Percentiles rank a stretch among this genome's conserved stretches.
phyloP scores from a whole-genome alignment of 2,329 filamentous ascomycete genomes.

The Ceratocystis destructans region DNA sequence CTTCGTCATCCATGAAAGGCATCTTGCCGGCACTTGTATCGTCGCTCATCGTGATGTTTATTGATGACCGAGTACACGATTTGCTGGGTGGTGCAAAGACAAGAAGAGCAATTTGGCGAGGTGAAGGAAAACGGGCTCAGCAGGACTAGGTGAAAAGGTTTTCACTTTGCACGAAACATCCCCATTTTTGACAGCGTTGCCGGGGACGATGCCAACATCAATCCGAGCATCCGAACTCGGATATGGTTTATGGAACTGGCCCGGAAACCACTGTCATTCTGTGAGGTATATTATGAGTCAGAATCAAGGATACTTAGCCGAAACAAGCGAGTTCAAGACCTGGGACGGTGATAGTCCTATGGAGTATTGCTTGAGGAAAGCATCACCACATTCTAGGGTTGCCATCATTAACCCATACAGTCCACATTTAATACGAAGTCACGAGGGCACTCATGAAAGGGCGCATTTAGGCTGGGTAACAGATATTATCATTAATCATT shows the following conservation, averaged over 20 bases:
- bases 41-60: background rate
- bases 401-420: background rate
- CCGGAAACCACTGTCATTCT: background rate
- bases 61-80: background rate
- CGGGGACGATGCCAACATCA: background rate
- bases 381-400: conserved; percentile 3
- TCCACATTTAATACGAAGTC: background rate
- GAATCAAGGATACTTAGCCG: background rate
- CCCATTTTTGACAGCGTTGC: background rate
- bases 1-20: background rate
- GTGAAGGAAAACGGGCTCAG: background rate
- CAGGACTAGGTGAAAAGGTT: background rate
- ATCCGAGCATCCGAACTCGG: background rate
- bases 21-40: background rate
- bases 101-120: background rate
- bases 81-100: background rate
- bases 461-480: background rate
- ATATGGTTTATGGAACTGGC: background rate
- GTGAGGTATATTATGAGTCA: background rate
- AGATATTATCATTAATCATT: conserved; percentile 17
- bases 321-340: background rate
- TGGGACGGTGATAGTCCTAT: background rate
- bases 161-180: background rate
- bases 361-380: background rate
- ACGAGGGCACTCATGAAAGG: background rate